phyloP scores from a whole-genome alignment of 2,329 filamentous ascomycete species.

The Xylaria digitata region DNA sequence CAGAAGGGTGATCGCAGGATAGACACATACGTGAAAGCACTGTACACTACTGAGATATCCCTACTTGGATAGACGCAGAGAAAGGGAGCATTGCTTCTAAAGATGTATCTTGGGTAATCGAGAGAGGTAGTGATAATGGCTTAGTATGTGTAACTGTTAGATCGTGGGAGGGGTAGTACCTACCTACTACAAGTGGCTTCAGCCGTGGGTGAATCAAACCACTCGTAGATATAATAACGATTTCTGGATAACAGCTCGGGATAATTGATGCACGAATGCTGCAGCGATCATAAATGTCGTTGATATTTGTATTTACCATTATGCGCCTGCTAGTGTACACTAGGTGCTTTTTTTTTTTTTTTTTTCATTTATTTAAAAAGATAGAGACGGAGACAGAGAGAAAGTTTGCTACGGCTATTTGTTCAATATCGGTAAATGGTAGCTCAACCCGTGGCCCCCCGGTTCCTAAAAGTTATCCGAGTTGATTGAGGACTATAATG shows the following conservation, averaged over 20 bases:
- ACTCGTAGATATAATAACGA: not conserved
- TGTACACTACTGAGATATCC: not conserved
- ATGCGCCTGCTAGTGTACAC: too few relatives aligned
- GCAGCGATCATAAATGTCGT: constrained; percentile 9
- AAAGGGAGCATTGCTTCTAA: constrained; percentile 1
- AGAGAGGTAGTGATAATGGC: constrained; percentile 10
- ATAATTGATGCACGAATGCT: constrained; percentile 29
- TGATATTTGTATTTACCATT: not conserved
- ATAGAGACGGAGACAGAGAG: not conserved
- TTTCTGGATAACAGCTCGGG: constrained; percentile 3
- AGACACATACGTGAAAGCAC: constrained; percentile 4
- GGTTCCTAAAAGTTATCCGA: not conserved
- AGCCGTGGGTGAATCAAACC: constrained; percentile 18
- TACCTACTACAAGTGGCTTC: not conserved
- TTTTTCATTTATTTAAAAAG: not conserved
- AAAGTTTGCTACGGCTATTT: too few relatives aligned
- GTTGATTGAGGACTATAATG: not conserved
- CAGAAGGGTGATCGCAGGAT: constrained; percentile 6
- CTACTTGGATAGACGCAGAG: not conserved
- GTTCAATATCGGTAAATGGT: too few relatives aligned
- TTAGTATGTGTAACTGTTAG: constrained; percentile 17
- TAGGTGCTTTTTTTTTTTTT: too few relatives aligned
- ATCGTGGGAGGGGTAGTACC: not conserved
- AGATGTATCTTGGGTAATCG: not conserved
- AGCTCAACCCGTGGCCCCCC: constrained; percentile 1